Evolutionary conservation across 2,329 filamentous ascomycete genomes (phyloP).

Genomic region (Sarocladium strictum): DNA sequence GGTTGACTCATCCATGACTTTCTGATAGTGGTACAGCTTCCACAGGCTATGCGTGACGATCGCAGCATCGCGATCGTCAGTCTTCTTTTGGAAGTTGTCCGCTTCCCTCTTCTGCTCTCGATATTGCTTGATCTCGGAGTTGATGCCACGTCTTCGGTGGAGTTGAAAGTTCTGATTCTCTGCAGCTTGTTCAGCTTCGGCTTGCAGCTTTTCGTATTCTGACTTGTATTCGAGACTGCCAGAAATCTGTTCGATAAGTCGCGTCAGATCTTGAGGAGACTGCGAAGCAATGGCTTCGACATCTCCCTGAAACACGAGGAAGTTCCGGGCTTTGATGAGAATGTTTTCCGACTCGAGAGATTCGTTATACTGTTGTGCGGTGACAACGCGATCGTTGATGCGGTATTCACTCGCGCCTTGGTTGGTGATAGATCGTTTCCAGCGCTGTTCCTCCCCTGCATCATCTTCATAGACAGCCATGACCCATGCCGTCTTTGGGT

Average conservation of each 20-base stretch:
- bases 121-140: constrained; percentile 96
- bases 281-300: constrained; percentile 96
- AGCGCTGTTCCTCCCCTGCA: constrained; percentile 86
- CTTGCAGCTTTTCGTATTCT: constrained; percentile 88
- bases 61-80: constrained; percentile 82
- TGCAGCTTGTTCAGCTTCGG: constrained; percentile 75
- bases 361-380: constrained; percentile 88
- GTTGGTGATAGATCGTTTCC: constrained; percentile 91
- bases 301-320: constrained; percentile 96
- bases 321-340: constrained; percentile 95
- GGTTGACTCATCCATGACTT: constrained; percentile 85
- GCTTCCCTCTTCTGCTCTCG: constrained; percentile 95
- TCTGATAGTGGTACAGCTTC: constrained; percentile 95
- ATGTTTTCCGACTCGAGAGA: constrained; percentile 92
- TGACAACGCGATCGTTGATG: constrained; percentile 88
- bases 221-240: constrained; percentile 91
- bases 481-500: constrained; percentile 95
- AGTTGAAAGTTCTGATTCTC: constrained; percentile 88
- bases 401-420: constrained; percentile 89
- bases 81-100: constrained; percentile 87
- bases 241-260: constrained; percentile 94
- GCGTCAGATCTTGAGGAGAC: constrained; percentile 86
- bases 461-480: constrained; percentile 99
- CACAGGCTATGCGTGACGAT: constrained; percentile 91
- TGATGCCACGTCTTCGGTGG: constrained; percentile 85